Base-by-base conservation (phyloP, 768 basidiomycete species). In the Zangia roseola region DNA sequence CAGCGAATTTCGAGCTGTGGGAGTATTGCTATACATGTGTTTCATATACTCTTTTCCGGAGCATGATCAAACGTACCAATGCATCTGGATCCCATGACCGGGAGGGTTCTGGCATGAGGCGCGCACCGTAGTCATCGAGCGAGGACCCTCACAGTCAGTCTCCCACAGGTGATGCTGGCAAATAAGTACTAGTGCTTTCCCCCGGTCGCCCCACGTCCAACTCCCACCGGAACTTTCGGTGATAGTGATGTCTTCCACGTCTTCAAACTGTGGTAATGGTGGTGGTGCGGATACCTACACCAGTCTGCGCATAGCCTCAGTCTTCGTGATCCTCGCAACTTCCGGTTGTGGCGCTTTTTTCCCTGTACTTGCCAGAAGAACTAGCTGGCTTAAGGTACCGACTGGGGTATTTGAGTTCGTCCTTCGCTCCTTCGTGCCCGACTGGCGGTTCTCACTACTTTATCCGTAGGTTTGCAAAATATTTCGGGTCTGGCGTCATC, bases 401-500 rank as follows among this genome's bases (percentile, higher is more conserved):
- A 42, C 6, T 40, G 48, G 63, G 31, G 67, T 85, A 3, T 92
- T 88, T 51, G 84, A 94, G 89, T 90, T 45, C 24, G 86, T 55
- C 19, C 33, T 34, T 10, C 10, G 3, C 1, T 69, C 2, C 13
- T 42, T 14, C 30, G 19, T 12, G 28, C 6, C n/a, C 5, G 12
- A 23, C 14, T 3, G 13, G 7, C 25, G n/a, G 10, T 54, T 4
- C 43, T 59, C 10, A 59, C 46, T 39, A 61, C 46, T 39, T 23
- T 25, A 9, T 35, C 16, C 20, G 17, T 49, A 88, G 87, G 43
- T 90, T 93, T 64, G 85, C 88, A 26, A 93, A 91, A 68, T 92
- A 86, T 66, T 94, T 94, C 68, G 92, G 92, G 23, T 91, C 89
- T 13, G 92, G 92, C 21, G 88, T 91, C 41, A 91, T 91, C 57